Conservation (phyloP, 805 yeast genomes). For the Saccharomycopsis sp. region DNA sequence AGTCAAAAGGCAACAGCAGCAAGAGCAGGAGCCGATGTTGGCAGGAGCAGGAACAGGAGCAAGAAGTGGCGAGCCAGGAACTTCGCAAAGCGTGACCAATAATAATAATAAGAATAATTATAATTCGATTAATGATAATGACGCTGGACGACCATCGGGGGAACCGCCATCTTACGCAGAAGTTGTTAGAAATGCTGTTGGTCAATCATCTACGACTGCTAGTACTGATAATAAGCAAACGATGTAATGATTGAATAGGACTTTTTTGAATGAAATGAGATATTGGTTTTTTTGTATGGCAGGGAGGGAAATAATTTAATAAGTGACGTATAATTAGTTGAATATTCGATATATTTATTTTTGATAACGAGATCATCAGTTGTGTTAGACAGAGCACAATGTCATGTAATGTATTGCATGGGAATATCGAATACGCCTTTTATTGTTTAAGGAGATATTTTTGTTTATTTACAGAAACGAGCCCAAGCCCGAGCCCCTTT, state of each 20-base stretch:
- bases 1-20: constrained; percentile 1
- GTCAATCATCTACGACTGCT: background rate
- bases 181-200: constrained; percentile 1
- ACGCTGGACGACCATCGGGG: background rate
- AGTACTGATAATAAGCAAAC: constrained; percentile 18
- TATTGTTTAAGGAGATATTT: no score
- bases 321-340: no score
- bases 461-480: no score
- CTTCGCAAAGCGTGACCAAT: background rate
- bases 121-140: background rate
- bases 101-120: background rate
- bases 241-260: background rate
- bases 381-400: no score
- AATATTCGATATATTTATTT: no score
- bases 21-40: background rate
- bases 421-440: no score
- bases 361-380: no score
- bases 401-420: no score
- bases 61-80: background rate
- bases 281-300: no score
- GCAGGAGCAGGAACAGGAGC: background rate
- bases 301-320: no score
- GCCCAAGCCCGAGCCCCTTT: no score
- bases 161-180: constrained; percentile 16
- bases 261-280: no score